Evolutionary conservation across 2,329 filamentous ascomycete species (phyloP), one percentile per base, ranked within the genome.

Genomic region (Phyllosticta ampelicida): DNA sequence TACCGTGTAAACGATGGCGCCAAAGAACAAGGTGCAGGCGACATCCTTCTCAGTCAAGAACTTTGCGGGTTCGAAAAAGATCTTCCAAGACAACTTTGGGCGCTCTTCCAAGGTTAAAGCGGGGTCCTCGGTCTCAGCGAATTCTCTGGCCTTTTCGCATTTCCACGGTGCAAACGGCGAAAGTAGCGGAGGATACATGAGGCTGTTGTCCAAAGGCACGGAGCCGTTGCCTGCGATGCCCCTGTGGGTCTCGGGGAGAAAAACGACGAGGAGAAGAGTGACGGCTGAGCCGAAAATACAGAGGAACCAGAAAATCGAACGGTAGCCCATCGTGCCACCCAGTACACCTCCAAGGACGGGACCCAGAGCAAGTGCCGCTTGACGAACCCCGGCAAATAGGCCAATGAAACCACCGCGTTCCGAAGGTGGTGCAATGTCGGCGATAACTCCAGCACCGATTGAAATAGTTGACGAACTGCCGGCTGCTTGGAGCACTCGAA

Each of bases 231-330:
- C 65, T 9, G 62, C 65, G 21, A 65, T 62, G 18, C 56, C 60
- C 16, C 64, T 60, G 13, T 73, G 60, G 1, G 75, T 77, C 61
- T 77, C 74, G 0, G 75, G 74, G 0, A 77, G 56, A 5, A 56
- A 23, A 2, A 73, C 19, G 16, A 68, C 56, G 1, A 75, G 53
- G 0, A 70, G 9, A 5, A 70, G 9, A 5, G 75, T 59, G 53
- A 71, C 73, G 21, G 61, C 65, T 0, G 69, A 74, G 0, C 73
- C 67, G 54, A 77, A 69, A 19, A 81, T 79, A 28, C 75, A 68
- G 4, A 82, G 68, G 59, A 80, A 78, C 77, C 78, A 81, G 61
- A 82, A 82, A 6, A 81, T 74, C 1, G 72, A 71, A 48, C 73
- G 68, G 78, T 79, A 82, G 0, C 78, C 79, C 0, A 80, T 62